Conservation (phyloP, 345 rosid species). For the Trapa incisa region DNA sequence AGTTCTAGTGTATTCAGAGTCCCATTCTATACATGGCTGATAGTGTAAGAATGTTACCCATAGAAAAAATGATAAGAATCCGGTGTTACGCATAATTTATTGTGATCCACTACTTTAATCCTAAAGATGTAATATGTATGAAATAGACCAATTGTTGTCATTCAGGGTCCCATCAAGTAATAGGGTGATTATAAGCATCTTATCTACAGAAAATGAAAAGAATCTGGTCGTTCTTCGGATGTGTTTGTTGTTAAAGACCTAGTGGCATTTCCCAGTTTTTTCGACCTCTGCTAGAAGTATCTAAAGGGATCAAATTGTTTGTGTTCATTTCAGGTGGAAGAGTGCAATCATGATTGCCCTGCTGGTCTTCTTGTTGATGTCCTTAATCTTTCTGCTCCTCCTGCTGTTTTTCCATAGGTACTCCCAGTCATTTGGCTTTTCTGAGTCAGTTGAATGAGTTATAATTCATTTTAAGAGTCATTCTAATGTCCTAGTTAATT, state of each 20-base stretch:
- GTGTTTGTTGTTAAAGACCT: not conserved
- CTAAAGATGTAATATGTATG: not conserved
- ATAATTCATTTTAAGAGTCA: not conserved
- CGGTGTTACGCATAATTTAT: not conserved
- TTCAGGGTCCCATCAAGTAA: not conserved
- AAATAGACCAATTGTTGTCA: not conserved
- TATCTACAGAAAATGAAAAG: not conserved
- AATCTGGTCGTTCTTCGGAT: not conserved
- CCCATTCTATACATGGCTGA: too few species aligned
- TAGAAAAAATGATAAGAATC: too few species aligned
- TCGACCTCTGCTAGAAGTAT: too few species aligned
- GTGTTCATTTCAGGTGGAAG: conserved; percentile 68
- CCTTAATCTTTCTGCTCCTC: conserved; percentile 66
- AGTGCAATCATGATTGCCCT: conserved; percentile 51
- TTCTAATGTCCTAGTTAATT: not conserved
- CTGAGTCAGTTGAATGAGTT: not conserved
- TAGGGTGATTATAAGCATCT: not conserved
- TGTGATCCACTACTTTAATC: not conserved
- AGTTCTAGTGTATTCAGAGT: too few species aligned
- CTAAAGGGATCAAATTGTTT: conserved; percentile 7
- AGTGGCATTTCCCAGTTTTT: not conserved
- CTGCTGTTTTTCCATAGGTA: conserved; percentile 86
- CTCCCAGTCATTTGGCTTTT: not conserved
- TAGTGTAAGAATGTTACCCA: too few species aligned
- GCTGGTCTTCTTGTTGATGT: conserved; percentile 44